A percentile compares a stretch with the other conserved stretches of the same genome.
These are phyloP conservation scores for Hypomontagnella monticulosa DNA, from an alignment of 495 filamentous ascomycete genomes.

Conservation along the genomic window DNA sequence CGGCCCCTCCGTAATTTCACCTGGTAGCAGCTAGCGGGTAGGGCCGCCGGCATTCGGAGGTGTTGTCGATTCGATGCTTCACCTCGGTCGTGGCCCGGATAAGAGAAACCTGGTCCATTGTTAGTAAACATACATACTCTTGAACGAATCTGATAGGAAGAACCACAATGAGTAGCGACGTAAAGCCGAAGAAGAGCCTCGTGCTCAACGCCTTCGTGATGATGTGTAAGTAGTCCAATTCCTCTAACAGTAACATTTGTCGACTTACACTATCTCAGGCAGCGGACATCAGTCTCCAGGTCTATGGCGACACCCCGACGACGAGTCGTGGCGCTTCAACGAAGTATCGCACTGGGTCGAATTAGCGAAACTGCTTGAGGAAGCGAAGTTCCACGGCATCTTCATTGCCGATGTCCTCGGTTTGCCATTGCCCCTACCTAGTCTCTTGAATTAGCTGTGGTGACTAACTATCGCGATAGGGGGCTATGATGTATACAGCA, in stretches of 20 bases:
- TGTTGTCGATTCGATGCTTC: slow-evolving; percentile 5
- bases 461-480: slow-evolving; percentile 26
- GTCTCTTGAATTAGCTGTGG: background rate
- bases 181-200: slow-evolving; percentile 62
- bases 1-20: slow-evolving; percentile 7
- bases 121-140: background rate
- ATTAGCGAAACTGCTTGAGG: slow-evolving; percentile 65
- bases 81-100: background rate
- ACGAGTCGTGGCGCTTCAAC: slow-evolving; percentile 63
- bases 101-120: background rate
- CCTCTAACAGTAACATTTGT: background rate
- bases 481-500: slow-evolving; percentile 73
- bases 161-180: slow-evolving; percentile 14
- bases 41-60: slow-evolving; percentile 29
- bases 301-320: slow-evolving; percentile 67
- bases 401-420: slow-evolving; percentile 68
- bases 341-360: slow-evolving; percentile 65
- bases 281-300: slow-evolving; percentile 71
- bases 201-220: slow-evolving; percentile 73
- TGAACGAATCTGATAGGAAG: background rate
- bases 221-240: slow-evolving; percentile 52
- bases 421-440: slow-evolving; percentile 3
- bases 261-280: slow-evolving; percentile 46
- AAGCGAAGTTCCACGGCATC: slow-evolving; percentile 69
- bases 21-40: background rate